Conservation (phyloP, 2,329 filamentous ascomycete species). For the Colletotrichum sp. region DNA sequence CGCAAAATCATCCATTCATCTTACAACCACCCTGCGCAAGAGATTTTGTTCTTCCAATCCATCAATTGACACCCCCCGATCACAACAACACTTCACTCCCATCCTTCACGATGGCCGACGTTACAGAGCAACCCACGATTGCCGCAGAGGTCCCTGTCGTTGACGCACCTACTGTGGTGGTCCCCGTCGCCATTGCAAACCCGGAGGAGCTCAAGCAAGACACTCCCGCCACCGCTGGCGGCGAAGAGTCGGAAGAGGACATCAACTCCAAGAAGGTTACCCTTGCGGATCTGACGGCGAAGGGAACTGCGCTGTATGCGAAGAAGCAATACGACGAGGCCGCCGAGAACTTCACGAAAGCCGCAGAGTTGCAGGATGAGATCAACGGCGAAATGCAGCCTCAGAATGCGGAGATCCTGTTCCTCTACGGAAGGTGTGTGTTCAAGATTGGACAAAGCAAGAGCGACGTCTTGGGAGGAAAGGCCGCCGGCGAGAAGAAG, state of each 20-base stretch:
- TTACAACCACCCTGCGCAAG: not conserved
- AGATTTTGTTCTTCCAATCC: not conserved
- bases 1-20: not conserved
- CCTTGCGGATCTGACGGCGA: constrained; percentile 78
- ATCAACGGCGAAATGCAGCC: constrained; percentile 91
- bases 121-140: constrained; percentile 28
- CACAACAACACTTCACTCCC: not conserved
- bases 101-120: constrained; percentile 29
- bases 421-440: constrained; percentile 89
- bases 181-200: constrained; percentile 27
- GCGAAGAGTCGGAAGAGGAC: constrained; percentile 42
- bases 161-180: constrained; percentile 19
- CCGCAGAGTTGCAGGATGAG: constrained; percentile 87
- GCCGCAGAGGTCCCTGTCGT: constrained; percentile 15
- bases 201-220: constrained; percentile 13
- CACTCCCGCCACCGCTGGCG: constrained; percentile 2
- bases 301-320: constrained; percentile 83
- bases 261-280: constrained; percentile 62
- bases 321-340: constrained; percentile 88
- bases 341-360: constrained; percentile 85
- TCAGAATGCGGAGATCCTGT: constrained; percentile 91
- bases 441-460: constrained; percentile 95
- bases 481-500: constrained; percentile 65
- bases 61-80: not conserved
- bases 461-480: constrained; percentile 90